Conservation (phyloP, 2,329 filamentous ascomycete species). For the Alternaria solani region DNA sequence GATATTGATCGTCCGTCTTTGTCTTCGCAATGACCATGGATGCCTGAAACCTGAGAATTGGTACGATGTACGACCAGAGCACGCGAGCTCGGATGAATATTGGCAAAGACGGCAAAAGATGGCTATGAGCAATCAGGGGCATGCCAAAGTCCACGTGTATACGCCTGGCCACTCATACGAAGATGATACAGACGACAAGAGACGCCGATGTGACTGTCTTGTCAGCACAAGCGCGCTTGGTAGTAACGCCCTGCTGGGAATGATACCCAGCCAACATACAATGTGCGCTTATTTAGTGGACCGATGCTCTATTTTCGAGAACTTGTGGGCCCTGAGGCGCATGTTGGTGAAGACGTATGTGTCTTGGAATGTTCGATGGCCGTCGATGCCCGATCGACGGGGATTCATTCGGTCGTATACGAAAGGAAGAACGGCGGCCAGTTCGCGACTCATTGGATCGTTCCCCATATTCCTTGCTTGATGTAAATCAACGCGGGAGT, state of each 20-base stretch:
- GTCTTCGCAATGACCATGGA: not conserved
- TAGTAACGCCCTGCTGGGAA: not conserved
- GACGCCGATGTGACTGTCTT: conserved; percentile 14
- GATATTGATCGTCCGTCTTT: not conserved
- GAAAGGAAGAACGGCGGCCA: not conserved
- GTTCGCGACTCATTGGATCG: not conserved
- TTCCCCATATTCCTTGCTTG: not conserved
- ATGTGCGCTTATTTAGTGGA: not conserved
- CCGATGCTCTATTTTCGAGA: not conserved
- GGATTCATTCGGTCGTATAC: not conserved
- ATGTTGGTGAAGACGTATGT: not conserved
- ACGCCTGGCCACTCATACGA: not conserved
- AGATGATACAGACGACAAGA: conserved; percentile 8
- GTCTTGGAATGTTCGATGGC: not conserved
- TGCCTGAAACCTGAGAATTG: not conserved
- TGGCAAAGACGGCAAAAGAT: too few species aligned
- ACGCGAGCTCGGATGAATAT: not conserved
- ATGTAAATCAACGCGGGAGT: not conserved
- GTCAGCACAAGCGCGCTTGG: conserved; percentile 20
- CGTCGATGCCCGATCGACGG: not conserved
- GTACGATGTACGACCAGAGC: not conserved
- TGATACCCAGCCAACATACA: not conserved
- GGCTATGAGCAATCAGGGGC: not conserved
- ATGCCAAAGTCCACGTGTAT: not conserved
- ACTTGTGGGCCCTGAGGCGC: not conserved